Conservation (phyloP, 495 filamentous ascomycete genomes). For the Amorphotheca resinae region DNA sequence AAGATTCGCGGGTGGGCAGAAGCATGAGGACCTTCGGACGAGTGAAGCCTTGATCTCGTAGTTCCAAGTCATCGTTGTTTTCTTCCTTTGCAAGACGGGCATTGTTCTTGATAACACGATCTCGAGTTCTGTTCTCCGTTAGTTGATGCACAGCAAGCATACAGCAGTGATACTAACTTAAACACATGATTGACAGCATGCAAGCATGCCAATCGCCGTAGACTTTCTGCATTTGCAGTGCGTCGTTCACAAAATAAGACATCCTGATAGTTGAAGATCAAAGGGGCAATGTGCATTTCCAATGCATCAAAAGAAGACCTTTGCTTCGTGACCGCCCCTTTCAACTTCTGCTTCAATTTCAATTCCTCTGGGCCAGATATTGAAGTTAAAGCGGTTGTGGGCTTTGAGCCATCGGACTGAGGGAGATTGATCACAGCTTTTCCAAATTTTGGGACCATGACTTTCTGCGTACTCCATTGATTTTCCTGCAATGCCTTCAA, state of each 20-base stretch:
- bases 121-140: constrained; percentile 52
- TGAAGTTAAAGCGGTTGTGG: constrained; percentile 12
- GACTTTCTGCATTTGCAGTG: constrained; percentile 44
- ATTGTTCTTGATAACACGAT: constrained; percentile 86
- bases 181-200: constrained; percentile 85
- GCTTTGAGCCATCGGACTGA: constrained; percentile 13
- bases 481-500: constrained; percentile 41
- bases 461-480: constrained; percentile 45
- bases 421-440: constrained; percentile 29
- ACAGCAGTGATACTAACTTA: constrained; percentile 39
- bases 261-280: constrained; percentile 70
- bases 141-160: not conserved
- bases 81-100: constrained; percentile 47
- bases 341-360: constrained; percentile 49
- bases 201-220: constrained; percentile 64
- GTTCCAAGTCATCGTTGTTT: constrained; percentile 50
- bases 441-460: constrained; percentile 26
- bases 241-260: constrained; percentile 64
- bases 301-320: constrained; percentile 29
- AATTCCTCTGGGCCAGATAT: constrained; percentile 33
- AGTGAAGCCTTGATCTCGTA: constrained; percentile 92
- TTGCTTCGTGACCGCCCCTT: constrained; percentile 20
- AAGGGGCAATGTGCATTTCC: constrained; percentile 41
- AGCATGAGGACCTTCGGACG: constrained; percentile 85
- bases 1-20: constrained; percentile 75